Evolutionary conservation across 208 protist genomes (phyloP).

Genomic region (Crithidia acanthocephali): DNA sequence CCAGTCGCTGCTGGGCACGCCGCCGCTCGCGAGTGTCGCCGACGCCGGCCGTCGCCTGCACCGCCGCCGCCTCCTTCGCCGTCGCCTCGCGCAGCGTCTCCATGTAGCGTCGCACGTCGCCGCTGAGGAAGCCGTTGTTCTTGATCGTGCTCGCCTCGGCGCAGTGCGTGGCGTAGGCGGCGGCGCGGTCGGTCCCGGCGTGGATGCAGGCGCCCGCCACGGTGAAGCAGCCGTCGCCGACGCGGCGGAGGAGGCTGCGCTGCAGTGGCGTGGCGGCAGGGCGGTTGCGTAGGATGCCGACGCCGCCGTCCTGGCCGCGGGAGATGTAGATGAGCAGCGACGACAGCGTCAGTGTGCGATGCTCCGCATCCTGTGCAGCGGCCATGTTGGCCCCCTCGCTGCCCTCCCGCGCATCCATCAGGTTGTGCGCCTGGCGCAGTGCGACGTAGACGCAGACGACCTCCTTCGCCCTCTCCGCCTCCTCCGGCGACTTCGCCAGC

Average conservation of each 20-base stretch:
- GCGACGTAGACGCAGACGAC: conserved; percentile 29
- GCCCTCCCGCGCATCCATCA: neutral
- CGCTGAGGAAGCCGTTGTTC: conserved; percentile 24
- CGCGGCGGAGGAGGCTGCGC: conserved; percentile 28
- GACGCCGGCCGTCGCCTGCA: neutral
- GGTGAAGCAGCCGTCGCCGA: conserved; percentile 36
- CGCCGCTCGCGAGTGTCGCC: neutral
- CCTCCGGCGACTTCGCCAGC: conserved; percentile 23
- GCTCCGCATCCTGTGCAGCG: neutral
- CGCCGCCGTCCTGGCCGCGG: conserved; percentile 14
- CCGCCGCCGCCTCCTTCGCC: conserved; percentile 11
- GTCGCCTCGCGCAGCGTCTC: conserved; percentile 16
- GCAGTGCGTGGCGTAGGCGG: conserved; percentile 12
- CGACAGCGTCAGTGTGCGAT: conserved; percentile 23
- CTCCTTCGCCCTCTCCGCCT: conserved; percentile 22
- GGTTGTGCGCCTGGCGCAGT: conserved; percentile 14
- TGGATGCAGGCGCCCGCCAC: conserved; percentile 30
- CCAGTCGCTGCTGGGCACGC: neutral
- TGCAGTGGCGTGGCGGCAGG: conserved; percentile 16
- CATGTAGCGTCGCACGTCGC: conserved; percentile 32
- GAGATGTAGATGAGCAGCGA: conserved; percentile 33
- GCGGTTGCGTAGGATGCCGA: conserved; percentile 10
- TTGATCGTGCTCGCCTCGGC: conserved; percentile 25
- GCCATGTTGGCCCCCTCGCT: neutral
- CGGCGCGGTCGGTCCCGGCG: neutral